Conservation (phyloP, 257 asterid species). For the Misopates orontium region DNA sequence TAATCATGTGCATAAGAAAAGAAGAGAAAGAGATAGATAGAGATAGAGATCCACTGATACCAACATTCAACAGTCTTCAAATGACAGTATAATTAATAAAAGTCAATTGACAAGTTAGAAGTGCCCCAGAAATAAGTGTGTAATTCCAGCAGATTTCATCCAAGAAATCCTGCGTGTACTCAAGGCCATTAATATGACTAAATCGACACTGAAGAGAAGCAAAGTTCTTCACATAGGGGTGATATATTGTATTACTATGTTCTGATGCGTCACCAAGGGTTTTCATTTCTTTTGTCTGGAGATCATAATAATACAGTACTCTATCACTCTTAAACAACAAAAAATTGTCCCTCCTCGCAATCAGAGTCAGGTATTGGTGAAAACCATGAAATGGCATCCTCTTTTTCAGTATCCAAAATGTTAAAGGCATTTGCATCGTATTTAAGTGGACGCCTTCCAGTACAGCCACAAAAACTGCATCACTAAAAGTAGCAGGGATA, state of each 20-base stretch:
- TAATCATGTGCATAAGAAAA: not conserved
- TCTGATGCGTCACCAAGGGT: constrained; percentile 13
- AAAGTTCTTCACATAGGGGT: constrained; percentile 55
- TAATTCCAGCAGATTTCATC: not conserved
- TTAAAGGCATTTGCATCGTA: constrained; percentile 34
- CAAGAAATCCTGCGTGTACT: not conserved
- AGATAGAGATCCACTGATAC: not conserved
- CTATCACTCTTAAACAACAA: constrained; percentile 28
- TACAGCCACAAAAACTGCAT: not conserved
- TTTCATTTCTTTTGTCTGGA: constrained; percentile 31
- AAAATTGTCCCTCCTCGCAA: constrained; percentile 26
- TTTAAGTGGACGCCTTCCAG: constrained; percentile 37
- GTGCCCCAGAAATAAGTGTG: not conserved
- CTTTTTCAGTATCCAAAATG: constrained; percentile 27
- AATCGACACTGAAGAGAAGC: constrained; percentile 30
- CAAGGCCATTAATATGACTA: not conserved
- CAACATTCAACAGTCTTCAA: not conserved
- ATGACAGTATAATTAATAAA: not conserved
- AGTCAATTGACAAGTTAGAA: not conserved
- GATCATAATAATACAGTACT: constrained; percentile 22
- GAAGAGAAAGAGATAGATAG: not conserved
- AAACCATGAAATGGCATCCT: too few relatives aligned
- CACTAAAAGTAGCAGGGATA: constrained; percentile 8
- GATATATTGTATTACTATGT: not conserved
- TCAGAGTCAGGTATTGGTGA: constrained; percentile 33